These are phyloP conservation scores for Pythium phragmiticola DNA, from an alignment of 352 stramenopile genomes.

Conservation along the genomic window DNA sequence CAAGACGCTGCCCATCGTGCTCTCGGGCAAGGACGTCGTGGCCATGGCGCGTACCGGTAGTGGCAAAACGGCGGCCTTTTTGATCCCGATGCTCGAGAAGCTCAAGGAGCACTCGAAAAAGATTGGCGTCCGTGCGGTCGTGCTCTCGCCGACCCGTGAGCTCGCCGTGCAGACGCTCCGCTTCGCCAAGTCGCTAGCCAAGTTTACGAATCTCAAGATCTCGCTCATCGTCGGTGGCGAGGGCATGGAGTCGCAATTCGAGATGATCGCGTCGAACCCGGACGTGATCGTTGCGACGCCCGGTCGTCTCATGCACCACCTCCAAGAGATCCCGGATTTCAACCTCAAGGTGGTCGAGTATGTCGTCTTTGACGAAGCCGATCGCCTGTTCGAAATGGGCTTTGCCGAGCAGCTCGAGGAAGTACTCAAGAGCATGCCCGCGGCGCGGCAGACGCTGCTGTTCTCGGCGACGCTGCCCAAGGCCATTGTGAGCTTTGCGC, in stretches of 20 bases:
- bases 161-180: constrained; percentile 97
- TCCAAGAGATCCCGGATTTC: constrained; percentile 94
- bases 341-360: constrained; percentile 91
- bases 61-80: constrained; percentile 98
- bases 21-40: constrained; percentile 96
- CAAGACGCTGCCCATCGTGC: constrained; percentile 95
- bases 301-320: constrained; percentile 92
- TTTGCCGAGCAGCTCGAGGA: constrained; percentile 97
- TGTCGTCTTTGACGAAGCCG: constrained; percentile 98
- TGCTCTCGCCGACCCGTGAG: constrained; percentile 97
- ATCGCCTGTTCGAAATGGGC: constrained; percentile 99
- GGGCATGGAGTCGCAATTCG: constrained; percentile 98
- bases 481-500: constrained; percentile 97
- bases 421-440: constrained; percentile 91
- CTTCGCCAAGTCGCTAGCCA: constrained; percentile 87
- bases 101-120: constrained; percentile 92
- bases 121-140: constrained; percentile 84
- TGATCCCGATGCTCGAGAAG: constrained; percentile 98
- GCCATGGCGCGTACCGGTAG: constrained; percentile 98
- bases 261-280: constrained; percentile 91
- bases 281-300: constrained; percentile 95
- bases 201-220: constrained; percentile 92
- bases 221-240: constrained; percentile 96
- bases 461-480: constrained; percentile 98
- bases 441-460: constrained; percentile 87